Evolutionary conservation across 2,329 filamentous ascomycete genomes (phyloP).

Genomic region (Aspergillus udagawae): DNA sequence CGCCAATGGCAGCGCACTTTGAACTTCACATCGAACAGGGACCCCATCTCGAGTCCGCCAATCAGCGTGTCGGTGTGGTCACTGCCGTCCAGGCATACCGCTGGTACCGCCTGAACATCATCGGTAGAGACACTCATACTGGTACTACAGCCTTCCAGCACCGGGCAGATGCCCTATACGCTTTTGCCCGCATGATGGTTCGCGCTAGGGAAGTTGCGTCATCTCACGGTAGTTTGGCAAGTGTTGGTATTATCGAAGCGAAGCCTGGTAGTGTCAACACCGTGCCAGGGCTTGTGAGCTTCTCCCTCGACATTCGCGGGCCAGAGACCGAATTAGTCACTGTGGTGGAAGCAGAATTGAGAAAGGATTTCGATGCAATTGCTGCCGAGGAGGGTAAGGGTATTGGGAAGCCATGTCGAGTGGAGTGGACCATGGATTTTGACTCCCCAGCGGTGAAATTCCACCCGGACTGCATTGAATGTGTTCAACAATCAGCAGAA

Average conservation of each 20-base stretch:
- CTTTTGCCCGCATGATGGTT: slow-evolving; percentile 64
- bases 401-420: slow-evolving; percentile 48
- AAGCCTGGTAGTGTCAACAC: slow-evolving; percentile 70
- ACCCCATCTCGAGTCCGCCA: slow-evolving; percentile 63
- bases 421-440: slow-evolving; percentile 60
- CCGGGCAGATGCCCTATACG: slow-evolving; percentile 65
- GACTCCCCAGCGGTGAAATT: slow-evolving; percentile 60
- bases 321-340: slow-evolving; percentile 54
- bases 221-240: slow-evolving; percentile 58
- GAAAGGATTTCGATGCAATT: slow-evolving; percentile 56
- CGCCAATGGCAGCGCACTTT: slow-evolving; percentile 71
- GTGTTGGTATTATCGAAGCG: slow-evolving; percentile 65
- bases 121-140: slow-evolving; percentile 67
- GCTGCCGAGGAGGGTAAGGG: slow-evolving; percentile 55
- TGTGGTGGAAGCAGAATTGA: slow-evolving; percentile 55
- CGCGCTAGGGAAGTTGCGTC: slow-evolving; percentile 61
- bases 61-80: slow-evolving; percentile 65
- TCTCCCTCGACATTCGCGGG: slow-evolving; percentile 65
- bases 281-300: slow-evolving; percentile 63
- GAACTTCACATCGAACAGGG: slow-evolving; percentile 85
- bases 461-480: slow-evolving; percentile 62
- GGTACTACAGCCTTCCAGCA: slow-evolving; percentile 67
- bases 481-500: slow-evolving; percentile 58
- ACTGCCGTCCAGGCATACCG: slow-evolving; percentile 70
- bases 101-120: slow-evolving; percentile 66